Base-by-base conservation (phyloP, 78 protist genomes). In the Tieghemostelium lacteum region DNA sequence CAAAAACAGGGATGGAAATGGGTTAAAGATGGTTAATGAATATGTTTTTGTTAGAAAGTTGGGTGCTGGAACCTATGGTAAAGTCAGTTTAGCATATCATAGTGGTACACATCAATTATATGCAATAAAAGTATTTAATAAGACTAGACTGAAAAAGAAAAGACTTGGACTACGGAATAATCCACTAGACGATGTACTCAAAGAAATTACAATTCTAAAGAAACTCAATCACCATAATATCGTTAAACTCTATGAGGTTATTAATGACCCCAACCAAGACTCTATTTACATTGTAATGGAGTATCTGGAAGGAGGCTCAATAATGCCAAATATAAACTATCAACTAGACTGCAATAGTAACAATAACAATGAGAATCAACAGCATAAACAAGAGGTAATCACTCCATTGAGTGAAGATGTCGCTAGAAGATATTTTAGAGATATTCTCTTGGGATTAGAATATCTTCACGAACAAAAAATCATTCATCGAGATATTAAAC, bases 171-270 rank as follows among this genome's bases (percentile, higher is more conserved):
- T 78, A 2, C 65, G 29, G 31, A 50, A 62, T 40, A 65, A 86
- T 76, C 75, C 93, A 39, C 50, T 50, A 34, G 83, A 88, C 2
- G 88, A 65, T 22, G 88, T 94, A 20, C 45, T 73, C 58, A 72
- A 62, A 17, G 98, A 97, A 36, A 94, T 97, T 22, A 97, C 97
- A 31, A 87, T 97, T 22, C 75, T 94, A 94, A 92, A 95, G 40
- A 95, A 94, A 75, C 16, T 96, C 49, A 63, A 92, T 60, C 98
- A 97, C 72, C 86, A 86, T 14, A 97, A 97, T 89, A 76, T 96
- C 37, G 94, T 97, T 19, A 40, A 50, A 36, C 66, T 97, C 8
- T 85, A 66, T 63, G 98, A 96, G 36, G 97, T 97, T 33, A 92
- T 97, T 14, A 96, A 96, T 40, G 98, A 97, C 74, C 95, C 96